phyloP scores from a whole-genome alignment of 805 yeast species.

The Debaryomyces castellii region DNA sequence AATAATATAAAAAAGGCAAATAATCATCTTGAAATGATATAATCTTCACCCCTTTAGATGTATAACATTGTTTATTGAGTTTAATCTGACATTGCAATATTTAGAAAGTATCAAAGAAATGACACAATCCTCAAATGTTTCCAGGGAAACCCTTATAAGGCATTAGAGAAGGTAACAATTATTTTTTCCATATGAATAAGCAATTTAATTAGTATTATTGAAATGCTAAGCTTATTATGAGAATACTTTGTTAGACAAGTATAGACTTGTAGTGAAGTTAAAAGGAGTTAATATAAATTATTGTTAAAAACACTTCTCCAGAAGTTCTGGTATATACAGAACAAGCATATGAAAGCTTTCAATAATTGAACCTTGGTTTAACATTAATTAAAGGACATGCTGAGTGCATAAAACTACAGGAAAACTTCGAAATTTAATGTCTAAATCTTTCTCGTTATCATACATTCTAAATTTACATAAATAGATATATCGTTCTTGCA shows the following conservation, averaged over 20 bases:
- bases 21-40: no score
- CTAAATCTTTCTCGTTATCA: not conserved
- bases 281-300: not conserved
- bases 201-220: not conserved
- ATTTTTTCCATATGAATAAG: not conserved
- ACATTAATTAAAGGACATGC: no score
- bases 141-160: slow-evolving; percentile 1
- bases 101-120: no score
- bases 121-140: no score
- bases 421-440: not conserved
- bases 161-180: not conserved
- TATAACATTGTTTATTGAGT: not conserved
- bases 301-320: not conserved
- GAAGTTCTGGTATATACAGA: not conserved
- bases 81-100: no score
- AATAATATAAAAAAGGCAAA: no score
- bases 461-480: not conserved
- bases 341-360: no score
- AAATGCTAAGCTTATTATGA: not conserved
- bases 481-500: not conserved
- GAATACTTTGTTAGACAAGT: slow-evolving; percentile 4
- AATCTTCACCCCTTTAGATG: no score
- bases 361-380: no score
- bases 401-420: no score
- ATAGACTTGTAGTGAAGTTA: not conserved